A percentile compares a stretch with the other conserved stretches of the same genome.
These are phyloP conservation scores for Aethionema arabicum DNA, from an alignment of 345 rosid species.

Conservation along the genomic window DNA sequence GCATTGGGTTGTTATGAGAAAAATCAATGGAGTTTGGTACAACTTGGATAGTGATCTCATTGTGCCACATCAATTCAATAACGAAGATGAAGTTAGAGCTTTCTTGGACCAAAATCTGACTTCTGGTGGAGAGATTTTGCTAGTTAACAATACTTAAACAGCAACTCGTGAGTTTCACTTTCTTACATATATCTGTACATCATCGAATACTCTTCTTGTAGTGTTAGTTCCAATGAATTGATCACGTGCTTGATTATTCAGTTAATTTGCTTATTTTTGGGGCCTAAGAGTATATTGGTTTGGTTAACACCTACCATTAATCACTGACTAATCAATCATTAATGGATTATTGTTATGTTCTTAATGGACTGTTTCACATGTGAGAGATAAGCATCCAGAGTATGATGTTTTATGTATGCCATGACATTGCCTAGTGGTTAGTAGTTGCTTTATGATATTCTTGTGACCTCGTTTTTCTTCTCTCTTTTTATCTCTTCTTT, in stretches of 20 bases:
- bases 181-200: constrained; percentile 9
- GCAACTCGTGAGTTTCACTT: constrained; percentile 36
- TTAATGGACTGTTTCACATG: constrained; percentile 27
- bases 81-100: constrained; percentile 45
- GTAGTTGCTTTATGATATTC: constrained; percentile 22
- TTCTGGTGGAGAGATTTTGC: constrained; percentile 66
- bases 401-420: constrained; percentile 25
- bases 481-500: not conserved
- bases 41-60: constrained; percentile 82
- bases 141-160: constrained; percentile 50
- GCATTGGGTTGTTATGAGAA: constrained; percentile 82
- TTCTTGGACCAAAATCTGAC: constrained; percentile 57
- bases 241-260: constrained; percentile 3
- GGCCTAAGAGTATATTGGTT: no score
- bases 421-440: constrained; percentile 17
- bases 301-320: constrained; percentile 8
- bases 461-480: constrained; percentile 29
- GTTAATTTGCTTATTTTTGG: not conserved
- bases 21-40: constrained; percentile 78
- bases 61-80: constrained; percentile 46
- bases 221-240: not conserved
- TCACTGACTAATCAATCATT: not conserved
- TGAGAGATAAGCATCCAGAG: constrained; percentile 14
- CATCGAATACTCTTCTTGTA: not conserved
- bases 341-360: constrained; percentile 23